phyloP scores from a whole-genome alignment of 2,329 filamentous ascomycete genomes.

The Aspergillus unguis region DNA sequence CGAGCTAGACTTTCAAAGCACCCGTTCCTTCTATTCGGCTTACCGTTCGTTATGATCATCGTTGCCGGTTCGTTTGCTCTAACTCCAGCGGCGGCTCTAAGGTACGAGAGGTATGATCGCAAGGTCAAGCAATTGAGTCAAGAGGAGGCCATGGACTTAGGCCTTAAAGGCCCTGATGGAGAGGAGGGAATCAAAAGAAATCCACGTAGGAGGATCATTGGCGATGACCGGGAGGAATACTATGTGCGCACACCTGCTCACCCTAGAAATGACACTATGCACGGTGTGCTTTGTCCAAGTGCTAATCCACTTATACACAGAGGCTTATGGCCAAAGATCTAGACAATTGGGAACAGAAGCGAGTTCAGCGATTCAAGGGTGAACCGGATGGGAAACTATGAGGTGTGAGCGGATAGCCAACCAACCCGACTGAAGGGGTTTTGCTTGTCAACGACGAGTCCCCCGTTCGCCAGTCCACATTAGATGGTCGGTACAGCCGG shows the following conservation, averaged over 20 bases:
- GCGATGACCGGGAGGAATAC: conserved; percentile 47
- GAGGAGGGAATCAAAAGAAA: conserved; percentile 68
- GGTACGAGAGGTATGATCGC: conserved; percentile 90
- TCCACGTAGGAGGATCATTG: conserved; percentile 41
- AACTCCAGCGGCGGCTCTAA: conserved; percentile 86
- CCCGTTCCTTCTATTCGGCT: conserved; percentile 88
- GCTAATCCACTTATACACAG: conserved; percentile 44
- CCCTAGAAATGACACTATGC: not conserved
- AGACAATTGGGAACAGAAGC: conserved; percentile 95
- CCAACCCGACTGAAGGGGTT: not conserved
- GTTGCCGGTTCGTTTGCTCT: conserved; percentile 90
- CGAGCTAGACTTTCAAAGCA: conserved; percentile 69
- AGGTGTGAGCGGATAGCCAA: conserved; percentile 17
- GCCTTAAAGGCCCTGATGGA: conserved; percentile 63
- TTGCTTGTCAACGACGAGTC: no score
- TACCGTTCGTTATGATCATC: conserved; percentile 88
- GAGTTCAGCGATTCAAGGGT: conserved; percentile 82
- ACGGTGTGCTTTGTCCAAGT: not conserved
- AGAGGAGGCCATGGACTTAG: conserved; percentile 81
- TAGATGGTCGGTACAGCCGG: not conserved
- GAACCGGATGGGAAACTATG: conserved; percentile 81
- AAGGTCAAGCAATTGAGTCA: conserved; percentile 80
- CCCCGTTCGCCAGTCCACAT: not conserved
- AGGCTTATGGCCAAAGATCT: conserved; percentile 82
- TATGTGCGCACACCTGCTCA: conserved; percentile 35